phyloP scores from a whole-genome alignment of 2,329 filamentous ascomycete genomes.

The Claviceps digitariae region DNA sequence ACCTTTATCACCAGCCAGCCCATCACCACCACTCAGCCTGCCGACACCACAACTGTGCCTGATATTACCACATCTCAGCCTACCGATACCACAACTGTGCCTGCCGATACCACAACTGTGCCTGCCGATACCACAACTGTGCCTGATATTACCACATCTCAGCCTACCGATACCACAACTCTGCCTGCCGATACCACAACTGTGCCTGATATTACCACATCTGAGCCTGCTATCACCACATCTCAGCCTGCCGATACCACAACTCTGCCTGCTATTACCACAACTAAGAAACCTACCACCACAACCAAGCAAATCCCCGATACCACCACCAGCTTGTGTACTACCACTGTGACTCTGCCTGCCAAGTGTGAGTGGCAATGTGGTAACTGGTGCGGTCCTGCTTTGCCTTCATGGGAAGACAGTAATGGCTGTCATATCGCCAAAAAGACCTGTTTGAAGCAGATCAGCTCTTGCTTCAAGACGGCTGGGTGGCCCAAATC shows the following conservation, averaged over 20 bases:
- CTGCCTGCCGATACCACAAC: not conserved
- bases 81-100: no score
- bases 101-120: no score
- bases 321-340: conserved; percentile 30
- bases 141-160: not conserved
- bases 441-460: conserved; percentile 30
- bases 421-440: conserved; percentile 26
- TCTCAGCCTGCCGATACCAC: not conserved
- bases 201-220: not conserved
- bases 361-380: conserved; percentile 39
- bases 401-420: conserved; percentile 35
- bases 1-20: not conserved
- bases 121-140: not conserved
- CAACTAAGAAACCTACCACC: conserved; percentile 6
- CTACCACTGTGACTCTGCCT: conserved; percentile 29
- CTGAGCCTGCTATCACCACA: not conserved
- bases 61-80: no score
- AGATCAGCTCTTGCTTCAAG: conserved; percentile 37
- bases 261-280: not conserved
- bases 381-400: conserved; percentile 38
- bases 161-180: not conserved
- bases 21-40: not conserved
- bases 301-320: conserved; percentile 13
- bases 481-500: conserved; percentile 35
- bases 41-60: not conserved